Evolutionary conservation across 169 alveolate species (phyloP).

Genomic region (Theileria orientalis): DNA sequence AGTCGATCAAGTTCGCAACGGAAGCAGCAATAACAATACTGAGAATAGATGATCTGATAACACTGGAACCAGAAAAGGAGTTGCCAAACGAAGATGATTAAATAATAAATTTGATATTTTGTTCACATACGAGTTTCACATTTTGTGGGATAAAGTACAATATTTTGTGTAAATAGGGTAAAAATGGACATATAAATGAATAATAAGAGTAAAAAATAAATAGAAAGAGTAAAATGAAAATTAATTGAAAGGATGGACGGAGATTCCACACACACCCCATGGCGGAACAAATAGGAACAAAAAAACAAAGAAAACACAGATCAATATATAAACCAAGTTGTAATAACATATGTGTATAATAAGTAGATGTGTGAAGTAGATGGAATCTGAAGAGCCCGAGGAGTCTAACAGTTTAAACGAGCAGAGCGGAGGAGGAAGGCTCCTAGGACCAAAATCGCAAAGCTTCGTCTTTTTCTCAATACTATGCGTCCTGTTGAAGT

Average conservation of each 20-base stretch:
- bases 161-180: not conserved
- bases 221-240: not conserved
- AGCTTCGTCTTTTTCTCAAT: slow-evolving; percentile 30
- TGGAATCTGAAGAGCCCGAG: slow-evolving; percentile 3
- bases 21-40: slow-evolving; percentile 99
- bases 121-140: not conserved
- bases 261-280: slow-evolving; percentile 16
- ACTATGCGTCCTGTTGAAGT: slow-evolving; percentile 37
- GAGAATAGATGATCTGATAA: slow-evolving; percentile 96
- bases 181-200: not conserved
- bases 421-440: not conserved
- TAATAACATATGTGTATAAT: not conserved
- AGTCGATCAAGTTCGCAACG: slow-evolving; percentile 94
- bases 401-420: not conserved
- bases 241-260: not conserved
- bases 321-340: not conserved
- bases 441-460: slow-evolving; percentile 11
- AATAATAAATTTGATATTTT: not conserved
- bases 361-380: not conserved
- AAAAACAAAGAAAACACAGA: not conserved
- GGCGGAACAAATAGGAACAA: not conserved
- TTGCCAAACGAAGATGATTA: slow-evolving; percentile 76
- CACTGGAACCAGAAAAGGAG: slow-evolving; percentile 86
- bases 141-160: not conserved
- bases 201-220: not conserved